A percentile compares a stretch with the other conserved stretches of the same genome.
These are phyloP conservation scores for Umbellularia californica DNA, from an alignment of 164 flowering plant genomes.

Conservation along the genomic window DNA sequence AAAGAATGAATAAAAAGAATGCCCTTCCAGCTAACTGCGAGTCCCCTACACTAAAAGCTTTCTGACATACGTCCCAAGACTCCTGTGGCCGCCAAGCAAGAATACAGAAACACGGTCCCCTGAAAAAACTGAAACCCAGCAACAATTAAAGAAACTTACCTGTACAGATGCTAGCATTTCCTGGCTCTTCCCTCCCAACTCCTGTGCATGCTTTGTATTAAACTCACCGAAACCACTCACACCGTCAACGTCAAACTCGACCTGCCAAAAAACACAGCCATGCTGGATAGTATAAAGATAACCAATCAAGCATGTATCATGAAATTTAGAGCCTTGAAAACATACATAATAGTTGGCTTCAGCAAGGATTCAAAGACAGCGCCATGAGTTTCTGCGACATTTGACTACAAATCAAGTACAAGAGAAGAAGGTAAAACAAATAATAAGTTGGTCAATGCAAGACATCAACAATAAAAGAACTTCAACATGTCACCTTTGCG, in stretches of 20 bases:
- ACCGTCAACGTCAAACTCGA: constrained; percentile 38
- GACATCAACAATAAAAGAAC: background rate
- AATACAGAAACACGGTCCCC: background rate
- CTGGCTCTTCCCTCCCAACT: background rate
- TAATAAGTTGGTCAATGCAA: background rate
- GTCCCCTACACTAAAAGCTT: too few species aligned
- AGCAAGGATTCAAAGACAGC: too few species aligned
- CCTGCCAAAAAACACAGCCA: constrained; percentile 27
- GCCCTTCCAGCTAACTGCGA: too few species aligned
- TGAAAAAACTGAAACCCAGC: background rate
- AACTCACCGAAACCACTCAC: constrained; percentile 8
- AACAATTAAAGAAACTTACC: background rate
- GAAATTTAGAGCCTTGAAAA: too few species aligned
- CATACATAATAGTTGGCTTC: too few species aligned
- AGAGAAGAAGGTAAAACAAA: background rate
- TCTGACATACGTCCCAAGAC: too few species aligned
- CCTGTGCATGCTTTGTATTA: background rate
- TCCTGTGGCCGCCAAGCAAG: too few species aligned
- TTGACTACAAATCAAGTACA: background rate
- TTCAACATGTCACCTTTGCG: background rate
- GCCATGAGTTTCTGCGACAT: background rate
- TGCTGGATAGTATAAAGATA: constrained; percentile 34
- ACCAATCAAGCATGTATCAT: background rate
- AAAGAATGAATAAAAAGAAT: too few species aligned
- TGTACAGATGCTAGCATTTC: background rate